Conservation (phyloP, 2,329 filamentous ascomycete genomes). For the Polychaeton citri region DNA sequence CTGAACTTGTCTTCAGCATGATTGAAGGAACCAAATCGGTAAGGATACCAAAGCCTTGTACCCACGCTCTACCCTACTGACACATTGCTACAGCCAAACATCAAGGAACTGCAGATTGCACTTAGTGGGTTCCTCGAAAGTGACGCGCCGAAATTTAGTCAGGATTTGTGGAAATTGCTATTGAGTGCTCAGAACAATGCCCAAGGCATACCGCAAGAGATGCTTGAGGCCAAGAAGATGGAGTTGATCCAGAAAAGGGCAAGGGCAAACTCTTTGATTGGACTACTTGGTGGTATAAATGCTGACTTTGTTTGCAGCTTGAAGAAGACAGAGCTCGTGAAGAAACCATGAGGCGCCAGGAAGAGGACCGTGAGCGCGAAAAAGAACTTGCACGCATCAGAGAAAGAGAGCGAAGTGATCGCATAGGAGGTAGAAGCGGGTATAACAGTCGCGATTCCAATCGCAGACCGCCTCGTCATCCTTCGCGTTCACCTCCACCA, state of each 20-base stretch:
- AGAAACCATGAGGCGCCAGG: constrained; percentile 55
- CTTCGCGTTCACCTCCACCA: constrained; percentile 40
- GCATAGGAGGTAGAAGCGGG: constrained; percentile 35
- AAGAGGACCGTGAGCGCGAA: constrained; percentile 54
- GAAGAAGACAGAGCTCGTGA: constrained; percentile 73
- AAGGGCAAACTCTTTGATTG: constrained; percentile 6
- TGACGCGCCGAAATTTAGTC: constrained; percentile 78
- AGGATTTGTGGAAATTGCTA: constrained; percentile 83
- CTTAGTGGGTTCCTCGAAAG: constrained; percentile 92
- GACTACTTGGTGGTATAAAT: neutral
- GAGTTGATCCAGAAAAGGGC: constrained; percentile 95
- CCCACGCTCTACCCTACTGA: constrained; percentile 6
- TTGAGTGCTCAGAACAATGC: constrained; percentile 80
- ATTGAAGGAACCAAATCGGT: constrained; percentile 66
- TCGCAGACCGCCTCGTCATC: constrained; percentile 31
- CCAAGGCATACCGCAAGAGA: constrained; percentile 83
- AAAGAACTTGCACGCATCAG: constrained; percentile 55
- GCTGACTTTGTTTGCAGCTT: constrained; percentile 42
- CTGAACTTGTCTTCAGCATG: constrained; percentile 62
- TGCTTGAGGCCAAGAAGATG: constrained; percentile 89
- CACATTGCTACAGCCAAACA: constrained; percentile 56
- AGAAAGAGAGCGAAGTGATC: constrained; percentile 43
- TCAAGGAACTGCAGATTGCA: constrained; percentile 88
- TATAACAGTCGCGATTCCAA: constrained; percentile 37
- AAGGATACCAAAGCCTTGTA: constrained; percentile 31